Evolutionary conservation across 208 protist species (phyloP).

Genomic region (Porcisia hertigi): DNA sequence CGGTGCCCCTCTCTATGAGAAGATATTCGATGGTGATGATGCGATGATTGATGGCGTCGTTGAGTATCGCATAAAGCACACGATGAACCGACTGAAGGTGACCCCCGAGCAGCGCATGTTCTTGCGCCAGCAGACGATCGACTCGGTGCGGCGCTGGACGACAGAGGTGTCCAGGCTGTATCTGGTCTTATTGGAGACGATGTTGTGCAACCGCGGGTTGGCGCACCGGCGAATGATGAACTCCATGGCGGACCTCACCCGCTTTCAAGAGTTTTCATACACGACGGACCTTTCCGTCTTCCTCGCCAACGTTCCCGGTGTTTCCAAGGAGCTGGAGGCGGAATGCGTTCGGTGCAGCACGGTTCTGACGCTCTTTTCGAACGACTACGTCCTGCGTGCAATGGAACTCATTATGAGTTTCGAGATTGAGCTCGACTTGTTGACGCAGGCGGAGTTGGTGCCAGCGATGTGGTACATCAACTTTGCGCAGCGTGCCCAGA

Average conservation of each 20-base stretch:
- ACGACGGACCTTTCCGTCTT: conserved; percentile 73
- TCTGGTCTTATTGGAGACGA: conserved; percentile 74
- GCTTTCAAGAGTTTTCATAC: conserved; percentile 77
- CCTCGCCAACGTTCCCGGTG: conserved; percentile 48
- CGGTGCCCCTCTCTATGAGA: conserved; percentile 77
- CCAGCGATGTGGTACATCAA: conserved; percentile 82
- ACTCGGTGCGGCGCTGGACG: conserved; percentile 64
- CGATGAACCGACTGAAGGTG: conserved; percentile 65
- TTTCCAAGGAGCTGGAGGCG: conserved; percentile 43
- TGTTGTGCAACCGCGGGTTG: conserved; percentile 88
- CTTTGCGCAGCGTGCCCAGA: conserved; percentile 65
- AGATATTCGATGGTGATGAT: conserved; percentile 68
- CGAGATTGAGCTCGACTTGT: conserved; percentile 76
- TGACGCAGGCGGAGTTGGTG: conserved; percentile 70
- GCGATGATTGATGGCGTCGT: conserved; percentile 69
- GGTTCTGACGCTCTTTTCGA: conserved; percentile 71
- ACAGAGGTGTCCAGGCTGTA: conserved; percentile 67
- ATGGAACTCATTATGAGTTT: conserved; percentile 76
- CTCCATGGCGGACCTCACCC: conserved; percentile 47
- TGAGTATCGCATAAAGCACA: conserved; percentile 80
- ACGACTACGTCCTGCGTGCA: conserved; percentile 65
- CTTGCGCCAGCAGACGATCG: conserved; percentile 67
- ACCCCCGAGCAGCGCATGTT: conserved; percentile 49
- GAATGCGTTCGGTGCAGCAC: conserved; percentile 53
- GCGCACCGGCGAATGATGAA: conserved; percentile 84